These are phyloP conservation scores for Rhodosporidiobolus sp. DNA, from an alignment of 768 basidiomycete species.

Conservation along the genomic window DNA sequence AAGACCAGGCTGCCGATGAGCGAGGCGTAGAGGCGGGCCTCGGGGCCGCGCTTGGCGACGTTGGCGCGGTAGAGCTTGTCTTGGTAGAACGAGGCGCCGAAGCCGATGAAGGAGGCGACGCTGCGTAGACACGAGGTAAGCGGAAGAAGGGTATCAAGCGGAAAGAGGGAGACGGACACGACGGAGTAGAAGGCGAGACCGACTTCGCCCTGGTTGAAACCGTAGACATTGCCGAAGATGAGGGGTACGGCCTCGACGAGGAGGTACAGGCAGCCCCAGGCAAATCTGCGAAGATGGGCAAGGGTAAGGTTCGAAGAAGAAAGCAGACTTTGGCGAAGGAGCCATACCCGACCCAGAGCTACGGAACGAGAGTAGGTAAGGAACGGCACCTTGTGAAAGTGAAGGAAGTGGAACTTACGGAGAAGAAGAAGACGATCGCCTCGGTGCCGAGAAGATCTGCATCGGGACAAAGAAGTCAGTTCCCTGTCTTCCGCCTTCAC, in stretches of 20 bases:
- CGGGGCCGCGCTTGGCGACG: slow-evolving; percentile 30
- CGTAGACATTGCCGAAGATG: slow-evolving; percentile 32
- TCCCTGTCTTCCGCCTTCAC: accelerated
- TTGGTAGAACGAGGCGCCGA: slow-evolving; percentile 21
- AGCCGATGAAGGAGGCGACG: slow-evolving; percentile 30
- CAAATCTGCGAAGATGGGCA: slow-evolving; percentile 49
- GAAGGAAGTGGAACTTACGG: slow-evolving; percentile 20
- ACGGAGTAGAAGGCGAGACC: slow-evolving; percentile 29
- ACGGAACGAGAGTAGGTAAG: not conserved
- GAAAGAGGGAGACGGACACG: not conserved
- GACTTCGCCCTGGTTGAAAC: slow-evolving; percentile 21
- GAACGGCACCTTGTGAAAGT: not conserved
- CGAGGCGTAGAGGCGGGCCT: slow-evolving; percentile 28
- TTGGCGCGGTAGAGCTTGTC: slow-evolving; percentile 23
- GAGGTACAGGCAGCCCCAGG: slow-evolving; percentile 68
- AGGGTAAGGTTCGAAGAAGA: not conserved
- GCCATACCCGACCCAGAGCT: slow-evolving; percentile 13
- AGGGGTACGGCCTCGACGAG: slow-evolving; percentile 56
- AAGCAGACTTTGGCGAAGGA: too few relatives aligned
- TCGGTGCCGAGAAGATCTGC: slow-evolving; percentile 65
- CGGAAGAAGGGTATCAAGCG: too few relatives aligned
- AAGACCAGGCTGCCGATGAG: slow-evolving; percentile 31
- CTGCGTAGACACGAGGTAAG: not conserved
- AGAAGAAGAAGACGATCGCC: slow-evolving; percentile 67
- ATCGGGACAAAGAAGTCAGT: not conserved